phyloP scores from a whole-genome alignment of 2,329 filamentous ascomycete species.

The Diaporthe aspalathi region DNA sequence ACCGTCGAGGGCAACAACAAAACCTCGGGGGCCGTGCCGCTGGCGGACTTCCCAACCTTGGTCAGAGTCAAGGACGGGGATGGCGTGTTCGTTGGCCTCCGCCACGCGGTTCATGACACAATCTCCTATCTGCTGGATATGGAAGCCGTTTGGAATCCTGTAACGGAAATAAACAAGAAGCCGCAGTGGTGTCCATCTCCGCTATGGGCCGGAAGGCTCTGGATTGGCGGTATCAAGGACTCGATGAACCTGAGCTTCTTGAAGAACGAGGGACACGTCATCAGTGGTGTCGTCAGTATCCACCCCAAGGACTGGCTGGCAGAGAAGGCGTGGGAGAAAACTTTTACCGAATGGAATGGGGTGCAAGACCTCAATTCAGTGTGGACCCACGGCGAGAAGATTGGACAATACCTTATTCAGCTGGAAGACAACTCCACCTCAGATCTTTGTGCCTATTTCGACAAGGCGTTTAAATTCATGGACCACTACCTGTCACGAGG shows the following conservation, averaged over 20 bases:
- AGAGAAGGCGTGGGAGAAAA: background rate
- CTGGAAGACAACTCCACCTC: background rate
- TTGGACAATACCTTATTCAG: background rate
- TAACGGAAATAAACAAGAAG: background rate
- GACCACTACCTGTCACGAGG: background rate
- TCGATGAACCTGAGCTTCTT: background rate
- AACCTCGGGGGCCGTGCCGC: rapidly evolving
- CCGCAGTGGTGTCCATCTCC: background rate
- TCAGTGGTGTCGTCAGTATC: background rate
- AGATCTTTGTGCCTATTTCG: background rate
- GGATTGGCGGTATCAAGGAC: constrained; percentile 14
- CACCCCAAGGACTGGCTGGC: background rate
- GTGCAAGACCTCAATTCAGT: background rate
- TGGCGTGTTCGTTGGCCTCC: background rate
- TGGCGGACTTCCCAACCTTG: background rate
- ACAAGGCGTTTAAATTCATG: background rate
- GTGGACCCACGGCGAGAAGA: no score
- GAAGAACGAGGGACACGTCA: background rate
- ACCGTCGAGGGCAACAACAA: background rate
- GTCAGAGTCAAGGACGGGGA: background rate
- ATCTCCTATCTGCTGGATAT: constrained; percentile 3
- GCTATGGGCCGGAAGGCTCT: background rate
- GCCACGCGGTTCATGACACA: background rate
- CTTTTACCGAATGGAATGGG: background rate
- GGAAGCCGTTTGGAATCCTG: background rate